Evolutionary conservation across 805 yeast genomes (phyloP).

Genomic region (Kluyveromyces wickerhamii): DNA sequence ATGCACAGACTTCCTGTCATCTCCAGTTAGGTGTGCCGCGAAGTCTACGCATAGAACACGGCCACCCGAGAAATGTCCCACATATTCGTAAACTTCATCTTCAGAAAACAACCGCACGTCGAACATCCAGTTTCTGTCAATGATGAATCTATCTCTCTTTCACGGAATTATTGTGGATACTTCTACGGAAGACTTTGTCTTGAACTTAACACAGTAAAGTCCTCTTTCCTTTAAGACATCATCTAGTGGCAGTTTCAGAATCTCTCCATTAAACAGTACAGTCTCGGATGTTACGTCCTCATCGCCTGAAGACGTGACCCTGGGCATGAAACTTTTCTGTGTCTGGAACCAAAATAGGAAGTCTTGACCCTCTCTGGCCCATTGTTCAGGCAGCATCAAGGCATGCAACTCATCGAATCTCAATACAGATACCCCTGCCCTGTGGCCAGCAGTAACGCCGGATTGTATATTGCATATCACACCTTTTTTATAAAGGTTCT

Average conservation of each 20-base stretch:
- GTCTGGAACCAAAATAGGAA: neutral
- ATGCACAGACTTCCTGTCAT: too few species aligned
- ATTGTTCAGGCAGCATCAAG: conserved; percentile 1
- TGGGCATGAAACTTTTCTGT: neutral
- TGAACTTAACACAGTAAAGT: neutral
- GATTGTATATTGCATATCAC: too few species aligned
- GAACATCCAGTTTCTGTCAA: neutral
- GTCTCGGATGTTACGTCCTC: neutral
- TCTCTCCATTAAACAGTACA: neutral
- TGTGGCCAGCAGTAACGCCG: too few species aligned
- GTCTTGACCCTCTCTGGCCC: neutral
- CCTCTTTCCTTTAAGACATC: neutral
- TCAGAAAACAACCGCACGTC: neutral
- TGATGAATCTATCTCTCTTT: neutral
- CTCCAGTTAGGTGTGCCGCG: too few species aligned
- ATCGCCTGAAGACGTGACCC: neutral
- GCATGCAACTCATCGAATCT: neutral
- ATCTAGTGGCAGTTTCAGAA: neutral
- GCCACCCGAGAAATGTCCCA: neutral
- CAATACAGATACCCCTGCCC: conserved; percentile 1
- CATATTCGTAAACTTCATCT: neutral
- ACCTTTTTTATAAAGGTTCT: too few species aligned
- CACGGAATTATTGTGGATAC: neutral
- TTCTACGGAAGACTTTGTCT: neutral
- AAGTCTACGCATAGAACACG: neutral